Evolutionary conservation across 225 moss, liverwort and hornwort genomes (phyloP).

Genomic region (Climacium dendroides): DNA sequence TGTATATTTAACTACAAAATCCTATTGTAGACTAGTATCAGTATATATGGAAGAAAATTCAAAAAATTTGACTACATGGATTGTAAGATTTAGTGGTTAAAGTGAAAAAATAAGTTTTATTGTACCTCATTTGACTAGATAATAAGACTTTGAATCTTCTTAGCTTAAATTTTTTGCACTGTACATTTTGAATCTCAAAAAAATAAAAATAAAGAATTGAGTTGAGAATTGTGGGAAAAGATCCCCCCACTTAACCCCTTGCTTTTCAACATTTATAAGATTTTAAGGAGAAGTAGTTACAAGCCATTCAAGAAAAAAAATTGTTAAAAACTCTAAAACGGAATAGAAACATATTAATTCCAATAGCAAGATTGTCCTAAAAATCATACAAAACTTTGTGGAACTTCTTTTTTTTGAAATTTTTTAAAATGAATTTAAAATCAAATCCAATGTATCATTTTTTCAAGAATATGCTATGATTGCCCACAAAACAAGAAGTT

Average conservation of each 20-base stretch:
- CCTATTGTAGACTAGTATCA: background rate
- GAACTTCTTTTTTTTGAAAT: background rate
- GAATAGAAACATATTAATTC: background rate
- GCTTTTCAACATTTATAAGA: no score
- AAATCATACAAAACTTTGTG: no score
- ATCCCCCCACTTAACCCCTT: no score
- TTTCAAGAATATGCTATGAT: background rate
- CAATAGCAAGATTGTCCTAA: accelerated
- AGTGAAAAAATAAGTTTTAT: background rate
- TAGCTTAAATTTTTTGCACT: background rate
- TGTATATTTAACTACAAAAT: no score
- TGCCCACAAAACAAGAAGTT: background rate
- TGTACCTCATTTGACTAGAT: background rate
- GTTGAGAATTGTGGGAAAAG: accelerated
- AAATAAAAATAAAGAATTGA: background rate
- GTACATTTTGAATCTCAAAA: no score
- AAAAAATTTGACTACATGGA: accelerated
- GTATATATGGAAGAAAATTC: background rate
- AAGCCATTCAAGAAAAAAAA: background rate
- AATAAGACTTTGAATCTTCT: no score
- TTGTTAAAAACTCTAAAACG: no score
- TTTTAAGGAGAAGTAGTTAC: background rate
- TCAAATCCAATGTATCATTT: accelerated
- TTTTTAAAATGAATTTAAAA: background rate
- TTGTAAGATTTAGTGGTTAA: background rate